Evolutionary conservation across 768 basidiomycete species (phyloP).

Genomic region (Nidularia sp.): DNA sequence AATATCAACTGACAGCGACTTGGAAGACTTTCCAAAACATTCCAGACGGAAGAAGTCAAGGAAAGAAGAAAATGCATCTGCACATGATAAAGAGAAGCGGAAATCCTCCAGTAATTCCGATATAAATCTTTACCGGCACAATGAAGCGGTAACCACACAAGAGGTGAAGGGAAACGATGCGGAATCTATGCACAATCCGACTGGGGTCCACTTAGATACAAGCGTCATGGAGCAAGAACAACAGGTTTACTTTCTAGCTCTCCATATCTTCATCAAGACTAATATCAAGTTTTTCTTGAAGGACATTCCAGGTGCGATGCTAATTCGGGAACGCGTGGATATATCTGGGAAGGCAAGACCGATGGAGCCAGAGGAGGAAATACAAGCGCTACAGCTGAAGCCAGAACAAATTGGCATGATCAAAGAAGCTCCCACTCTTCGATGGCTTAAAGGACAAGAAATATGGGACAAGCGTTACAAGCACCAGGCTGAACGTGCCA

Average conservation of each 20-base stretch:
- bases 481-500: slow-evolving; percentile 31
- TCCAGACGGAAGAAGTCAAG: neutral
- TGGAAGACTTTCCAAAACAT: neutral
- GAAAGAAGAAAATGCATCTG: neutral
- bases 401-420: slow-evolving; percentile 62
- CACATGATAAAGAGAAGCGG: neutral
- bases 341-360: slow-evolving; percentile 53
- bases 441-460: slow-evolving; percentile 62
- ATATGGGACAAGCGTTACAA: slow-evolving; percentile 58
- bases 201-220: too few relatives aligned
- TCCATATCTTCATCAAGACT: neutral
- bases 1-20: neutral
- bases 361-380: slow-evolving; percentile 56
- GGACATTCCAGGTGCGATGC: slow-evolving; percentile 23
- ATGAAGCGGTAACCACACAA: slow-evolving; percentile 19
- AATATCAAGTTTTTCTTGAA: neutral
- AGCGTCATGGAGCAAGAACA: neutral
- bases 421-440: slow-evolving; percentile 65
- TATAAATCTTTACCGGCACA: slow-evolving; percentile 20
- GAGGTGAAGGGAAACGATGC: slow-evolving; percentile 16
- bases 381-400: slow-evolving; percentile 49
- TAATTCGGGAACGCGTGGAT: slow-evolving; percentile 76
- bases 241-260: neutral
- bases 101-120: slow-evolving; percentile 9
- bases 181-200: too few relatives aligned